A percentile compares a stretch with the other conserved stretches of the same genome.
phyloP scores from a whole-genome alignment of 331 rosid genomes.

The Malus hybrid region DNA sequence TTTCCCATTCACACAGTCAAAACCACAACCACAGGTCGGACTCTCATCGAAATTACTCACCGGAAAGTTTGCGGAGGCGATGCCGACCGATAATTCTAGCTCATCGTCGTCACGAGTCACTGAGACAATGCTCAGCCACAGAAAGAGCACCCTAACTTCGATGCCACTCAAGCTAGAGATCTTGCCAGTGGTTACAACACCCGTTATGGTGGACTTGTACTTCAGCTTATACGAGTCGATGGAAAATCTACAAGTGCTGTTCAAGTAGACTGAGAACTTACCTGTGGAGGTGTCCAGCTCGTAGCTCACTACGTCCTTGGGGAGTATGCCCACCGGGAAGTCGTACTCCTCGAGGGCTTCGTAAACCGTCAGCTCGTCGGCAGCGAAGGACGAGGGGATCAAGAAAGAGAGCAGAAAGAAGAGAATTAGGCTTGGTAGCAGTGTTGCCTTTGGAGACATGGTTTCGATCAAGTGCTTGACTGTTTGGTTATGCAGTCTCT shows the following conservation, averaged over 20 bases:
- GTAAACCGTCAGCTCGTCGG: slow-evolving; percentile 18
- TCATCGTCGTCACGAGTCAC: slow-evolving; percentile 29
- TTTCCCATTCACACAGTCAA: slow-evolving; percentile 38
- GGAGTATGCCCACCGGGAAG: slow-evolving; percentile 55
- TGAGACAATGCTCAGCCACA: slow-evolving; percentile 36
- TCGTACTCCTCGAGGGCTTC: slow-evolving; percentile 35
- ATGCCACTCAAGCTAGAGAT: slow-evolving; percentile 38
- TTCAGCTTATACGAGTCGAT: slow-evolving; percentile 34
- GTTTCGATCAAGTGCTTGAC: slow-evolving; percentile 1
- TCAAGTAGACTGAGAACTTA: slow-evolving; percentile 34
- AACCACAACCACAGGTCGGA: slow-evolving; percentile 49
- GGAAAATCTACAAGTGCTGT: slow-evolving; percentile 28
- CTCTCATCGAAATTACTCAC: slow-evolving; percentile 36
- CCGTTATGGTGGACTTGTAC: slow-evolving; percentile 41
- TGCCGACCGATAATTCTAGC: slow-evolving; percentile 47
- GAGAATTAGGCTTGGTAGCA: slow-evolving; percentile 3
- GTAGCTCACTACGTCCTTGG: slow-evolving; percentile 34
- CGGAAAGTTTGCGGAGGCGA: slow-evolving; percentile 31
- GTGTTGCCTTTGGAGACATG: slow-evolving; percentile 9
- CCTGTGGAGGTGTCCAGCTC: slow-evolving; percentile 36
- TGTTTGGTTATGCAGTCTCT: neutral
- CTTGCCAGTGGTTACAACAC: slow-evolving; percentile 32
- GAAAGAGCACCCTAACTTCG: slow-evolving; percentile 24
- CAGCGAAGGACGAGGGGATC: slow-evolving; percentile 1
- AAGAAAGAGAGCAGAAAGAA: slow-evolving; percentile 19